Conservation (phyloP, 2,329 filamentous ascomycete species). For the Aspergillus ochraceoroseus region DNA sequence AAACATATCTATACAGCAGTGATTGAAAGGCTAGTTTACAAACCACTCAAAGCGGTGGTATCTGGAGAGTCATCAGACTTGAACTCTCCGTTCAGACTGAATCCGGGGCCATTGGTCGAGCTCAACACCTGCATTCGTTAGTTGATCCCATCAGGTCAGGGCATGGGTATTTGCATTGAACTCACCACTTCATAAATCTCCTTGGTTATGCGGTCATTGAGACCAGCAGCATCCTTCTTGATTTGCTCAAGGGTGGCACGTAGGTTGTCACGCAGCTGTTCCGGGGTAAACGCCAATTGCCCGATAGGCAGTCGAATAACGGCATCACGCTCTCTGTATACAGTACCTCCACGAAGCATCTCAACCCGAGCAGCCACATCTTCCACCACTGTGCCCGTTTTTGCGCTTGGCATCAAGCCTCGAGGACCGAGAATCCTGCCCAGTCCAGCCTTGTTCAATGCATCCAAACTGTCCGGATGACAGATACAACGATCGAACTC, state of each 20-base stretch:
- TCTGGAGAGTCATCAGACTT: slow-evolving; percentile 57
- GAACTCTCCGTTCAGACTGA: slow-evolving; percentile 80
- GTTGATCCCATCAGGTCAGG: background rate
- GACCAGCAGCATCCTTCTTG: slow-evolving; percentile 66
- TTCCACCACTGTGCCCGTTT: slow-evolving; percentile 81
- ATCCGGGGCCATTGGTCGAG: slow-evolving; percentile 78
- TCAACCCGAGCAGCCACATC: slow-evolving; percentile 70
- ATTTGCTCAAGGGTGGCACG: slow-evolving; percentile 68
- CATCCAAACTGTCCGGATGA: slow-evolving; percentile 70
- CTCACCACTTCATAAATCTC: slow-evolving; percentile 65
- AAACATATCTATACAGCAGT: slow-evolving; percentile 43
- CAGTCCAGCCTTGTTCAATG: slow-evolving; percentile 73
- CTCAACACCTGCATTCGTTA: slow-evolving; percentile 62
- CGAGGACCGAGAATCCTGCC: slow-evolving; percentile 79
- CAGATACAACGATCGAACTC: slow-evolving; percentile 87
- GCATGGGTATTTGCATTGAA: slow-evolving; percentile 14
- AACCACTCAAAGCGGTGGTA: slow-evolving; percentile 44
- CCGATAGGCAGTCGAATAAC: slow-evolving; percentile 87
- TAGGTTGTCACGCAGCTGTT: slow-evolving; percentile 80
- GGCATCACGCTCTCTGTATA: slow-evolving; percentile 80
- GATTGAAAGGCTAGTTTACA: slow-evolving; percentile 44
- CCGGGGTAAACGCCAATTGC: slow-evolving; percentile 80
- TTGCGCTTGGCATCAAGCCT: slow-evolving; percentile 86
- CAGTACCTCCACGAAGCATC: slow-evolving; percentile 75
- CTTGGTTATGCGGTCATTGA: slow-evolving; percentile 64